Percentiles rank a stretch among this genome's conserved stretches.
These are phyloP conservation scores for Cavenderia fasciculata DNA, from an alignment of 78 protist genomes.

Conservation along the genomic window DNA sequence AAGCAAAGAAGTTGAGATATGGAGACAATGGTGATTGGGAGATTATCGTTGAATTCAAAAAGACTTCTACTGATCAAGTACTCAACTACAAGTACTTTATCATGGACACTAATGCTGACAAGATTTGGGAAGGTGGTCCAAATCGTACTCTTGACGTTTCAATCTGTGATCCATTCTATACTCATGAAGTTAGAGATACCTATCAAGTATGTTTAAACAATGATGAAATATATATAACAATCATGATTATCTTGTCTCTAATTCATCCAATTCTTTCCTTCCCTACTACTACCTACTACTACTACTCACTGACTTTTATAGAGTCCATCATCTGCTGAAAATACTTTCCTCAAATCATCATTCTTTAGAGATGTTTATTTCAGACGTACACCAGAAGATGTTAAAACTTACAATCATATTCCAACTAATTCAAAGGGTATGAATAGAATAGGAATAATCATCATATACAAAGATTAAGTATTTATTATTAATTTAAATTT, in stretches of 20 bases:
- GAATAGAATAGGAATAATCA: background rate
- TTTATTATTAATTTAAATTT: background rate
- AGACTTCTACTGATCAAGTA: background rate
- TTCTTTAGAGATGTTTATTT: slow-evolving; percentile 54
- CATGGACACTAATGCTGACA: slow-evolving; percentile 53
- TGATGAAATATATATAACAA: background rate
- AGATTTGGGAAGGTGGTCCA: slow-evolving; percentile 66
- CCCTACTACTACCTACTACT: no score
- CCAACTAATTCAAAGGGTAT: slow-evolving; percentile 5
- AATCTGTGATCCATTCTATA: slow-evolving; percentile 5
- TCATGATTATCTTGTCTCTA: background rate
- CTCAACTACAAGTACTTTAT: slow-evolving; percentile 64
- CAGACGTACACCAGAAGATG: background rate
- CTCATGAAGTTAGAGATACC: slow-evolving; percentile 62
- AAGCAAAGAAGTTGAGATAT: slow-evolving; percentile 35
- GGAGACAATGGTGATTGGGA: slow-evolving; percentile 78
- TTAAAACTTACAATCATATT: slow-evolving; percentile 3
- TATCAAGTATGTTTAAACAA: slow-evolving; percentile 30
- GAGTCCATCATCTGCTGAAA: slow-evolving; percentile 64
- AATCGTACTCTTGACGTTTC: slow-evolving; percentile 19
- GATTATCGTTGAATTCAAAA: background rate
- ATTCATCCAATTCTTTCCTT: no score
- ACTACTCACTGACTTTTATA: no score
- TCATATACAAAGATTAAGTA: background rate
- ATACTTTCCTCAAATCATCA: slow-evolving; percentile 28